Conservation (phyloP, 257 asterid genomes). For the Solanum tarijense region DNA sequence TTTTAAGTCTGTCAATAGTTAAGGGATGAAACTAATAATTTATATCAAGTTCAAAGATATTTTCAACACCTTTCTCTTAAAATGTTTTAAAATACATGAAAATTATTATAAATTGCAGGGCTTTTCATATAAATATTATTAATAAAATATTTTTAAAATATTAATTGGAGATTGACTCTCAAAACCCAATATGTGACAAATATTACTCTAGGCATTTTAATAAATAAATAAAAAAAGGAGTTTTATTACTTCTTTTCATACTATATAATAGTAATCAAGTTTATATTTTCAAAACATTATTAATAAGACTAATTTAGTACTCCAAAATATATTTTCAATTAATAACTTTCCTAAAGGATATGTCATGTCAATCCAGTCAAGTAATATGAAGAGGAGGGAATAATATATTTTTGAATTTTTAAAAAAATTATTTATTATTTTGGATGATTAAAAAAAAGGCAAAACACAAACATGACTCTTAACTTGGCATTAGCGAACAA, state of each 20-base stretch:
- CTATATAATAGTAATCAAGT: not conserved
- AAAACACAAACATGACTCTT: too few species aligned
- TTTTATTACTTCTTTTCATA: not conserved
- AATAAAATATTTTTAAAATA: too few species aligned
- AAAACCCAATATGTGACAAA: not conserved
- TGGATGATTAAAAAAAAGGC: not conserved
- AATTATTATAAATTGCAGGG: too few species aligned
- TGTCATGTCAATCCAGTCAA: not conserved
- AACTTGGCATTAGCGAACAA: not conserved
- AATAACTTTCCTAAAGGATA: too few species aligned
- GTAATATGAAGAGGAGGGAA: not conserved
- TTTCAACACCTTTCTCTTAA: not conserved
- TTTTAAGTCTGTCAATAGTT: not conserved
- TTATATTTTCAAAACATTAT: too few species aligned
- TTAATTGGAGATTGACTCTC: too few species aligned
- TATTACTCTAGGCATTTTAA: not conserved
- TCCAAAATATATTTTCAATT: not conserved
- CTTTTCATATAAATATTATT: not conserved
- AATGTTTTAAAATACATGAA: too few species aligned
- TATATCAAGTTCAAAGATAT: fast-evolving
- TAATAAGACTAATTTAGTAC: not conserved
- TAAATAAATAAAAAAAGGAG: not conserved
- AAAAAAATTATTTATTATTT: too few species aligned
- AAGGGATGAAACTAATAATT: too few species aligned
- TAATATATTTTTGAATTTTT: not conserved